Conservation (phyloP, 768 basidiomycete species). For the Auricularia sp. region DNA sequence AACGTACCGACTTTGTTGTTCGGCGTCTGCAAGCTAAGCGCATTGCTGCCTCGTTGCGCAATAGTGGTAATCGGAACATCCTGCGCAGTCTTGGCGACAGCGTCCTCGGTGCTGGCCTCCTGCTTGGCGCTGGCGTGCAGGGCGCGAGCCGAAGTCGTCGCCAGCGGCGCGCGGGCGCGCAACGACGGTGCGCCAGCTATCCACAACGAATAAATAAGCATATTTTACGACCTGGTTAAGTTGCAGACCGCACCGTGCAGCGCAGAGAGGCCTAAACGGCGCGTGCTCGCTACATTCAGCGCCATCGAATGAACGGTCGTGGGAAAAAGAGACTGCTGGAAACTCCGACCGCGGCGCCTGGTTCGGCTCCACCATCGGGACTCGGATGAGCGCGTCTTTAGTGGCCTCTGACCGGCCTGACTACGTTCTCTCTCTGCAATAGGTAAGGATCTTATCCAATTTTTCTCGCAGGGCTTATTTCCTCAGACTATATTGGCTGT, state of each 20-base stretch:
- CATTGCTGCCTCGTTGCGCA: constrained; percentile 73
- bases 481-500: too few relatives aligned
- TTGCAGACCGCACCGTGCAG: background rate
- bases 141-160: background rate
- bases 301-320: background rate
- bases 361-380: too few relatives aligned
- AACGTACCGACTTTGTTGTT: constrained; percentile 76
- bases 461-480: too few relatives aligned
- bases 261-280: background rate
- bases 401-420: too few relatives aligned
- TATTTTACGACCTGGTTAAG: too few relatives aligned
- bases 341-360: too few relatives aligned
- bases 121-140: background rate
- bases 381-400: too few relatives aligned
- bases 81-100: background rate
- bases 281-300: background rate
- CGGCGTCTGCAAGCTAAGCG: constrained; percentile 78
- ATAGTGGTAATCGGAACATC: constrained; percentile 36
- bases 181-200: background rate
- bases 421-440: too few relatives aligned
- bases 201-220: too few relatives aligned
- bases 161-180: background rate
- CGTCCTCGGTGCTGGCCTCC: background rate
- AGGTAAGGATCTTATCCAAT: too few relatives aligned
- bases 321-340: background rate